Conservation (phyloP, 129 eudicot species). For the Kitagawia praeruptora region DNA sequence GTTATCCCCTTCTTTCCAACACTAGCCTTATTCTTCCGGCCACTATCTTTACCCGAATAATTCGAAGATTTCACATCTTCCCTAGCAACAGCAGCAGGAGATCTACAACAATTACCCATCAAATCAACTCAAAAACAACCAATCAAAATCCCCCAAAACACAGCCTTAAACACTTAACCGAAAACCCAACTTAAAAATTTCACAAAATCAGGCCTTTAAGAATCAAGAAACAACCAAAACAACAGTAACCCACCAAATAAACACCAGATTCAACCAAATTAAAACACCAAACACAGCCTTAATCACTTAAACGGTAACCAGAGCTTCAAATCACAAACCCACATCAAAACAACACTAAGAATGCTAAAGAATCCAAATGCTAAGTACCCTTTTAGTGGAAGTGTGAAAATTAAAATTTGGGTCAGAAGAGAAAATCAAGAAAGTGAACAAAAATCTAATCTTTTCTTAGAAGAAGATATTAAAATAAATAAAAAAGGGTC, state of each 20-base stretch:
- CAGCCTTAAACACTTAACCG: conserved; percentile 22
- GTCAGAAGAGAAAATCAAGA: conserved; percentile 13
- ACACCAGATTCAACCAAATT: neutral
- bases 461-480: neutral
- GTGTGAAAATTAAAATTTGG: conserved; percentile 1
- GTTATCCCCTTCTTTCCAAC: conserved; percentile 40
- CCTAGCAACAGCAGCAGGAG: conserved; percentile 92
- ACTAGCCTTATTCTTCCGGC: conserved; percentile 37
- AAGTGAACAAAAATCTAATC: neutral
- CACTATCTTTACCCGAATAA: conserved; percentile 46
- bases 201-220: conserved; percentile 15
- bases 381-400: neutral
- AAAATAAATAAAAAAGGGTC: neutral
- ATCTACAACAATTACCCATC: conserved; percentile 98
- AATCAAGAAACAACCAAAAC: neutral
- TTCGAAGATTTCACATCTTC: conserved; percentile 81
- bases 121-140: conserved; percentile 14
- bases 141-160: conserved; percentile 3
- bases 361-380: conserved; percentile 16
- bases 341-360: neutral
- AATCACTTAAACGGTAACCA: neutral
- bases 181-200: conserved; percentile 16
- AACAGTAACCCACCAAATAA: neutral
- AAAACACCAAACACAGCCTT: neutral
- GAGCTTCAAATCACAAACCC: neutral